Percentiles rank a stretch among this genome's conserved stretches.
Conservation (phyloP, 176 grass and related monocot species). For the Rhipidocladum racemiflorum region DNA sequence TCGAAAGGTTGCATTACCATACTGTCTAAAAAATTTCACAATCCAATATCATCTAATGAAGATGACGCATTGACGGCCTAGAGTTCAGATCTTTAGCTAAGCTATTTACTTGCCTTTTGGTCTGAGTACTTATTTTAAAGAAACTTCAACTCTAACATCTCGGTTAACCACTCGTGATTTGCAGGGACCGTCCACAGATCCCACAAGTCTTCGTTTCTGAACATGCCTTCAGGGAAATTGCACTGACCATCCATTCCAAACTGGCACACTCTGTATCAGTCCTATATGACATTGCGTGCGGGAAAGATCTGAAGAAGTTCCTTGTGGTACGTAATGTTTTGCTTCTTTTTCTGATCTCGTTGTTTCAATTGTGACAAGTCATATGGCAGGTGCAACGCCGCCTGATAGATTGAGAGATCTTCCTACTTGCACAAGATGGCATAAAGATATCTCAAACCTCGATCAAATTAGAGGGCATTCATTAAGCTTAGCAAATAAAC, state of each 20-base stretch:
- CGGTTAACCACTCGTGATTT: not conserved
- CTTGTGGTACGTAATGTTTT: slow-evolving; percentile 48
- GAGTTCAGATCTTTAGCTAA: not conserved
- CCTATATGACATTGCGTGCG: slow-evolving; percentile 67
- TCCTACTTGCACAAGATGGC: not conserved
- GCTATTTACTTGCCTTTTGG: not conserved
- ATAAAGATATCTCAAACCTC: not conserved
- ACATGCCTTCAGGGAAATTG: slow-evolving; percentile 54
- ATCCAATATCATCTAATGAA: not conserved
- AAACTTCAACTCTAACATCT: not conserved
- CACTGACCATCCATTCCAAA: slow-evolving; percentile 48
- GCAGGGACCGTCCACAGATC: slow-evolving; percentile 49
- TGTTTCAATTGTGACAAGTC: not conserved
- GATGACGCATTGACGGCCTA: not conserved
- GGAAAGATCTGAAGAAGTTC: slow-evolving; percentile 80
- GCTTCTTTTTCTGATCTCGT: not conserved
- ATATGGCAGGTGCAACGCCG: not conserved
- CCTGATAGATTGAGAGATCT: not conserved
- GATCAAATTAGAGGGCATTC: not conserved
- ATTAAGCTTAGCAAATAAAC: not conserved
- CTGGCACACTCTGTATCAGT: slow-evolving; percentile 30
- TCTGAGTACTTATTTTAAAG: not conserved
- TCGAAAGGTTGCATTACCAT: slow-evolving; percentile 45
- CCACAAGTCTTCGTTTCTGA: slow-evolving; percentile 65
- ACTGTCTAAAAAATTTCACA: not conserved